Percentiles rank a stretch among this genome's conserved stretches.
These are phyloP conservation scores for Zygosaccharomyces pseudobailii DNA, from an alignment of 1,139 yeast genomes.

Conservation along the genomic window DNA sequence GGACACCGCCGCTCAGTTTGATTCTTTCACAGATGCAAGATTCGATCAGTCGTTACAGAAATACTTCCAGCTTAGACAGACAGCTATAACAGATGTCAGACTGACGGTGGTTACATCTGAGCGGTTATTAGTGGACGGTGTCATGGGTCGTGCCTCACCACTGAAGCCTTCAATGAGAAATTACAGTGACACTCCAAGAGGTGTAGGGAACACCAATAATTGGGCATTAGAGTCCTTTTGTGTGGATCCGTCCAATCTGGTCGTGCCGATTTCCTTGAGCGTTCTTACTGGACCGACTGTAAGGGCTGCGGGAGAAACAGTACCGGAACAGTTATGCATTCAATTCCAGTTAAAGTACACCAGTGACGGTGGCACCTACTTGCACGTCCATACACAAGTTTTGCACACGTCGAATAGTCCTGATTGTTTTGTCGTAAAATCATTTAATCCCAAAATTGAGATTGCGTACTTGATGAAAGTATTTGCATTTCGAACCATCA, in stretches of 20 bases:
- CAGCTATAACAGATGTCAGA: conserved; percentile 1
- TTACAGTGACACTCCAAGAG: conserved; percentile 15
- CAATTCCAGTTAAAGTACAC: conserved; percentile 14
- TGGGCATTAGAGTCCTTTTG: conserved; percentile 6
- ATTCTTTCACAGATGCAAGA: conserved; percentile 4
- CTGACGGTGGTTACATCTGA: conserved; percentile 4
- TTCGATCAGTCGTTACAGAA: neutral
- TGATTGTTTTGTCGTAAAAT: neutral
- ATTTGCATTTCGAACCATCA: conserved; percentile 9
- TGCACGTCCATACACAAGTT: conserved; percentile 9
- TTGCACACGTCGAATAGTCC: conserved; percentile 11
- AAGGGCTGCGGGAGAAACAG: conserved; percentile 7
- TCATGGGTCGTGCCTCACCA: conserved; percentile 2
- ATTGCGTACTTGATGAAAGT: conserved; percentile 13
- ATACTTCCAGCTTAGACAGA: conserved; percentile 1
- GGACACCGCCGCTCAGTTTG: conserved; percentile 12
- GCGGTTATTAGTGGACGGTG: conserved; percentile 13
- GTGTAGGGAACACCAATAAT: conserved; percentile 11
- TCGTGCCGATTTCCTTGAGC: conserved; percentile 11
- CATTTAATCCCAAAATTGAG: conserved; percentile 7
- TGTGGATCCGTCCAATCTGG: conserved; percentile 4
- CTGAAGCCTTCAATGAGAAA: neutral
- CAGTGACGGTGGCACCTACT: neutral
- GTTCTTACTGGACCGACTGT: conserved; percentile 10
- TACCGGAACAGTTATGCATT: conserved; percentile 9